Evolutionary conservation across 306 rosid genomes (phyloP).

Genomic region (Cicer arietinum): DNA sequence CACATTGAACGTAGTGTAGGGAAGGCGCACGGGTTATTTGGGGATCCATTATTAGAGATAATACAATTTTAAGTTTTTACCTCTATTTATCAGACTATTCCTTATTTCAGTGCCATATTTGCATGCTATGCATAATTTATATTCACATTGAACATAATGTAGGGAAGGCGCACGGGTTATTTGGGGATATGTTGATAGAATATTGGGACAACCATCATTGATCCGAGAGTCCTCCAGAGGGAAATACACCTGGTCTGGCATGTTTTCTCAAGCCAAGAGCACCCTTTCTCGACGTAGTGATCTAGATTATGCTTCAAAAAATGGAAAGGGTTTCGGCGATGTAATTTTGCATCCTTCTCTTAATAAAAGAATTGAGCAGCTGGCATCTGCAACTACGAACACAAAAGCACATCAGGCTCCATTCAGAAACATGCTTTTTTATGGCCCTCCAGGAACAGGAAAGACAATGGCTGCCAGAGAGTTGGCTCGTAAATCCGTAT

Average conservation of each 20-base stretch:
- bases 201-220: too few relatives aligned
- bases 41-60: too few relatives aligned
- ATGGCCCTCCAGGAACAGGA: slow-evolving; percentile 99
- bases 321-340: slow-evolving; percentile 82
- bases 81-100: too few relatives aligned
- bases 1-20: too few relatives aligned
- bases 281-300: slow-evolving; percentile 48
- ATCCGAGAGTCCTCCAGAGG: slow-evolving; percentile 68
- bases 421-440: slow-evolving; percentile 93
- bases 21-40: too few relatives aligned
- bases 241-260: slow-evolving; percentile 98
- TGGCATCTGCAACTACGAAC: slow-evolving; percentile 89
- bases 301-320: slow-evolving; percentile 56
- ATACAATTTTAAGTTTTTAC: too few relatives aligned
- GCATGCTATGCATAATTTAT: too few relatives aligned
- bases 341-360: slow-evolving; percentile 92
- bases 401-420: slow-evolving; percentile 98
- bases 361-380: slow-evolving; percentile 79
- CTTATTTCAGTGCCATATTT: too few relatives aligned
- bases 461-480: slow-evolving; percentile 99
- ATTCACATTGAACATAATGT: too few relatives aligned
- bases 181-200: too few relatives aligned
- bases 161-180: too few relatives aligned
- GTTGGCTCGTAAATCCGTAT: slow-evolving; percentile 90
- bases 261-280: slow-evolving; percentile 65